Evolutionary conservation across 192 early-diverging fungal species (phyloP).

Genomic region (Entophlyctis helioformis): DNA sequence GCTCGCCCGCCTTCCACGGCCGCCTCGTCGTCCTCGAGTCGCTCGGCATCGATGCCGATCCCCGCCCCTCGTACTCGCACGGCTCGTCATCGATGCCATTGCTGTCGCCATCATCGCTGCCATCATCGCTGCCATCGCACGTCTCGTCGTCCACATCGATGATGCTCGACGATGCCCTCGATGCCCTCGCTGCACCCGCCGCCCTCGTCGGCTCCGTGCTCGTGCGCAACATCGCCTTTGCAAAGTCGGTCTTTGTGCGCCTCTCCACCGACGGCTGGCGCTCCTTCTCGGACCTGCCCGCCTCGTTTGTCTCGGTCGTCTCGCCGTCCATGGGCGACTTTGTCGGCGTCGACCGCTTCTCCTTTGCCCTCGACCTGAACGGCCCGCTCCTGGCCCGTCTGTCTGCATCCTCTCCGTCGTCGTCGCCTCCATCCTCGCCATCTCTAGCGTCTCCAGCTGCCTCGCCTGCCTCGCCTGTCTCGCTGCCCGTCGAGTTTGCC

Average conservation of each 20-base stretch:
- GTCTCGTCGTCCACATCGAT: no score
- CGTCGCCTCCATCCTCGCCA: no score
- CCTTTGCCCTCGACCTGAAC: conserved; percentile 52
- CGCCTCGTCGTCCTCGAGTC: conserved; percentile 50
- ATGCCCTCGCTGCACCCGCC: no score
- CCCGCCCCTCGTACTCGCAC: no score
- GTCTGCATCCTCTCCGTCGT: no score
- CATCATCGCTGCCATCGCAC: no score
- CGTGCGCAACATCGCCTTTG: conserved; percentile 77
- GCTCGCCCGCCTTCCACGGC: conserved; percentile 28
- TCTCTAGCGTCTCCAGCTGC: no score
- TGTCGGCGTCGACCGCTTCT: conserved; percentile 58
- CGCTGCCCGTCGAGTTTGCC: conserved; percentile 29
- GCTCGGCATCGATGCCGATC: conserved; percentile 33
- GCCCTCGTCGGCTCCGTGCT: conserved; percentile 53
- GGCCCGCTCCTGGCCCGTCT: neutral
- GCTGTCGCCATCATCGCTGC: no score
- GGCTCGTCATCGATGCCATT: no score
- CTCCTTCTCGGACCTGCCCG: conserved; percentile 51
- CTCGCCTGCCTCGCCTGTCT: no score
- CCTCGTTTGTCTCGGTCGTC: conserved; percentile 48
- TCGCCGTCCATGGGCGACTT: conserved; percentile 13
- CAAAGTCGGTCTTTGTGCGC: conserved; percentile 68
- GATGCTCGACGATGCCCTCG: no score
- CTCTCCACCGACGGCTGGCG: conserved; percentile 78